Conservation (phyloP, 2,329 filamentous ascomycete genomes). For the Aspergillus neoniger region DNA sequence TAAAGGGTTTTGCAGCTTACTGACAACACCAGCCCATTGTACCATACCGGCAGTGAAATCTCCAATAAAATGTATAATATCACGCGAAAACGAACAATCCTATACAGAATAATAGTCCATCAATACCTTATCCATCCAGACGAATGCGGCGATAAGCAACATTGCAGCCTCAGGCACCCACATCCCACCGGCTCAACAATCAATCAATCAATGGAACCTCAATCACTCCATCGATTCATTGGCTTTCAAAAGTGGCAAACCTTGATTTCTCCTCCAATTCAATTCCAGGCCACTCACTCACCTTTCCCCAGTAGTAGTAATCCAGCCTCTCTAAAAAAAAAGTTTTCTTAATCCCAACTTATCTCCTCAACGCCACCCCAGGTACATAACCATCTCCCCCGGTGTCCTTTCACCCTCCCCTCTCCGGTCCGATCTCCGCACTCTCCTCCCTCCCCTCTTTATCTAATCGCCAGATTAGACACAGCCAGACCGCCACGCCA, state of each 20-base stretch:
- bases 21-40: not conserved
- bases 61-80: not conserved
- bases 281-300: too few species aligned
- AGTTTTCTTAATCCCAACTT: too few species aligned
- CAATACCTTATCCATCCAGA: not conserved
- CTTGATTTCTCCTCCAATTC: too few species aligned
- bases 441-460: not conserved
- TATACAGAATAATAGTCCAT: not conserved
- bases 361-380: not conserved
- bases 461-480: not conserved
- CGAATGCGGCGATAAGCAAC: not conserved
- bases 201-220: not conserved
- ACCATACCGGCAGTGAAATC: not conserved
- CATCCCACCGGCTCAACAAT: not conserved
- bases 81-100: not conserved
- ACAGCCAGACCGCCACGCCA: not conserved
- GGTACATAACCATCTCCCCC: not conserved
- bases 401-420: not conserved
- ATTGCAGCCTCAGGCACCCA: constrained; percentile 18
- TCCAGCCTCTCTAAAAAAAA: too few species aligned
- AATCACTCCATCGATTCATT: not conserved
- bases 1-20: not conserved
- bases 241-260: not conserved
- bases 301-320: too few species aligned
- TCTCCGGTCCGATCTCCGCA: not conserved